phyloP scores from a whole-genome alignment of 2,329 filamentous ascomycete species.

The Rhinocladiella similis region DNA sequence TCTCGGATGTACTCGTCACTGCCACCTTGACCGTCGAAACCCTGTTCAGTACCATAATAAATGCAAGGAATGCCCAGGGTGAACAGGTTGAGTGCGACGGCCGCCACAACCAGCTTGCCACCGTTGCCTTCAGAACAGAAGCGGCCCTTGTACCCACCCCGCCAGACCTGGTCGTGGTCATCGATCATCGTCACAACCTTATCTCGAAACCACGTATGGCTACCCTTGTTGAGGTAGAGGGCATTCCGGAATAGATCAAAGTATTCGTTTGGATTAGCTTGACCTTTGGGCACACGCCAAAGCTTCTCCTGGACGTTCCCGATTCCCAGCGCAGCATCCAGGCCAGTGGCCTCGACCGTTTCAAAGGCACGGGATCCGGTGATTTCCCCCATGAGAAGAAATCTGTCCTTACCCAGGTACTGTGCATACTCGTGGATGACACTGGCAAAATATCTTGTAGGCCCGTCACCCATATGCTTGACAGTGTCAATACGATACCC shows the following conservation, averaged over 20 bases:
- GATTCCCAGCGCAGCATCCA: constrained; percentile 11
- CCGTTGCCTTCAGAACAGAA: constrained; percentile 12
- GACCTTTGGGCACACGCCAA: constrained; percentile 9
- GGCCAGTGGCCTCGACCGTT: constrained; percentile 7
- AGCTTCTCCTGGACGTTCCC: constrained; percentile 17
- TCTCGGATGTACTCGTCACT: constrained; percentile 14
- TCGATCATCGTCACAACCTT: constrained; percentile 17
- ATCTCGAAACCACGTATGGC: constrained; percentile 17
- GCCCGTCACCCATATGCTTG: constrained; percentile 16
- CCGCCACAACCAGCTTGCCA: constrained; percentile 4
- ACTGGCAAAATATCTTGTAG: constrained; percentile 12
- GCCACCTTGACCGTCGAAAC: constrained; percentile 11
- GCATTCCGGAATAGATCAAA: constrained; percentile 17
- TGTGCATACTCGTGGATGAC: constrained; percentile 14
- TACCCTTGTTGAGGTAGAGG: constrained; percentile 12
- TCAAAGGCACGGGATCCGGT: constrained; percentile 8
- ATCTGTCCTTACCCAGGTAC: constrained; percentile 11
- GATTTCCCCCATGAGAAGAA: constrained; percentile 15
- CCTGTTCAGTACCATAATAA: constrained; percentile 18
- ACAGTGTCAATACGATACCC: constrained; percentile 21
- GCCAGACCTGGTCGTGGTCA: constrained; percentile 20
- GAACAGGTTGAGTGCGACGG: constrained; percentile 12
- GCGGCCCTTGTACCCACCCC: constrained; percentile 7
- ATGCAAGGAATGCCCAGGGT: constrained; percentile 16
- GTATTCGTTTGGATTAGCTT: constrained; percentile 3